Percentiles rank a stretch among this genome's conserved stretches.
phyloP scores from a whole-genome alignment of 1,284 basidiomycete species.

The Amylostereum chailletii region DNA sequence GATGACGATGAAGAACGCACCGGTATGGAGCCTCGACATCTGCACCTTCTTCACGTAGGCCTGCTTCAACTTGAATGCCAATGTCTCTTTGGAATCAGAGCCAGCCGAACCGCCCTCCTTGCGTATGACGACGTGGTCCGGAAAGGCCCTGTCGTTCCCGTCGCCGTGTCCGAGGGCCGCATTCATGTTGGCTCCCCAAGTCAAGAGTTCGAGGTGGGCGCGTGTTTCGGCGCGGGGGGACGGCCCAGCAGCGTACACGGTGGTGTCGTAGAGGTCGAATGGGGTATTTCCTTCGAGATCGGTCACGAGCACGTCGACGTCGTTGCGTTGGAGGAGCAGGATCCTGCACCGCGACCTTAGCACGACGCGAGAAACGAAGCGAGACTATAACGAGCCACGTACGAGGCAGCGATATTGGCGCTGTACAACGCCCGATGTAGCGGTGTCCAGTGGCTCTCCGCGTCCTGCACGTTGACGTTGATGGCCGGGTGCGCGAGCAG shows the following conservation, averaged over 20 bases:
- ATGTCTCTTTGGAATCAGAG: slow-evolving; percentile 12
- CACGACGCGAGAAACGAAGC: not conserved
- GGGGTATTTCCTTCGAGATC: slow-evolving; percentile 90
- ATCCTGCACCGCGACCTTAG: slow-evolving; percentile 31
- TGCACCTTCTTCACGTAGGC: slow-evolving; percentile 57
- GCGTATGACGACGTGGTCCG: slow-evolving; percentile 69
- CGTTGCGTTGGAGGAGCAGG: slow-evolving; percentile 65
- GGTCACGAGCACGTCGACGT: slow-evolving; percentile 71
- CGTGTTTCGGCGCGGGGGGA: slow-evolving; percentile 21
- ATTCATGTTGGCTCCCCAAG: slow-evolving; percentile 92
- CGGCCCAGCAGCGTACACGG: slow-evolving; percentile 69
- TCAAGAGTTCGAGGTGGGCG: slow-evolving; percentile 57
- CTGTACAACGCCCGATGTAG: slow-evolving; percentile 87
- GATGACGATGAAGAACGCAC: slow-evolving; percentile 14
- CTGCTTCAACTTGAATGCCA: slow-evolving; percentile 43
- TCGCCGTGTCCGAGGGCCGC: slow-evolving; percentile 81
- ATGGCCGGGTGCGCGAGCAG: slow-evolving; percentile 75
- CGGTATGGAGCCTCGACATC: slow-evolving; percentile 83
- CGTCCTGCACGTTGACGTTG: slow-evolving; percentile 78
- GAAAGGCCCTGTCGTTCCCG: slow-evolving; percentile 69
- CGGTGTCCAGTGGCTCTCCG: slow-evolving; percentile 87
- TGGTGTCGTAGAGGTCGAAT: slow-evolving; percentile 92
- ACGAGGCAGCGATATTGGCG: slow-evolving; percentile 79
- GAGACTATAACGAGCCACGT: slow-evolving; percentile 18
- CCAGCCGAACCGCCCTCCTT: slow-evolving; percentile 11